These are phyloP conservation scores for Huntiella abstrusa DNA, from an alignment of 2,329 filamentous ascomycete species.

Conservation along the genomic window DNA sequence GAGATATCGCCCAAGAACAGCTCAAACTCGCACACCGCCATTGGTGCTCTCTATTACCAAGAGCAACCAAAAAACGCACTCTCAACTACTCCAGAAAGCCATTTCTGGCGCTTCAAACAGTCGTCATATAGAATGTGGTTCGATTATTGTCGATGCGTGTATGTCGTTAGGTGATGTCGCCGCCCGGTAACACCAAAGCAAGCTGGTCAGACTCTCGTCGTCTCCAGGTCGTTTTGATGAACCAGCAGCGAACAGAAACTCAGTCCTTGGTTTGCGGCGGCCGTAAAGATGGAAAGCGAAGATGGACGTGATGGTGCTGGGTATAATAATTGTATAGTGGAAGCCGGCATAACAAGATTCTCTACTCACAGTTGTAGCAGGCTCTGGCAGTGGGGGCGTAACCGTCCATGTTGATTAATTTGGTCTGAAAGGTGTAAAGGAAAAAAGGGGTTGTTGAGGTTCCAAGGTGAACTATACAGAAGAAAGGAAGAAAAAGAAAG, in stretches of 20 bases:
- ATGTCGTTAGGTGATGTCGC: too few species aligned
- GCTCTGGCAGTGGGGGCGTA: constrained; percentile 23
- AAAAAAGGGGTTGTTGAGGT: constrained; percentile 3
- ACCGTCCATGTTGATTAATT: constrained; percentile 23
- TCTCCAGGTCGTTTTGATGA: too few species aligned
- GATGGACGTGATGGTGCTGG: neutral
- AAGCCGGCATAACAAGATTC: constrained; percentile 9
- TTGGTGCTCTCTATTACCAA: neutral
- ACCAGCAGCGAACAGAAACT: too few species aligned
- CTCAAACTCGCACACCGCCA: neutral
- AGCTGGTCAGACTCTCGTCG: too few species aligned
- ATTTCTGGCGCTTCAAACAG: constrained; percentile 4
- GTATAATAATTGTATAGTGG: constrained; percentile 5
- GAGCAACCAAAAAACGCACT: neutral
- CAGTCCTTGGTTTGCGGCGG: too few species aligned
- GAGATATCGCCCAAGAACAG: too few species aligned
- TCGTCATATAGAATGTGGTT: neutral
- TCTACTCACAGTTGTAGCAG: constrained; percentile 32
- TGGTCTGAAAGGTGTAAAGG: neutral
- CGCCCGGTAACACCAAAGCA: too few species aligned
- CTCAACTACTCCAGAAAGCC: constrained; percentile 4
- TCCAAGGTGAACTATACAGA: neutral
- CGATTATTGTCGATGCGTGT: too few species aligned
- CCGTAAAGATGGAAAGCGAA: neutral
- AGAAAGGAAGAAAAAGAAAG: constrained; percentile 7